These are phyloP conservation scores for Blastomyces gilchristii DNA, from an alignment of 2,329 filamentous ascomycete species.

Conservation along the genomic window DNA sequence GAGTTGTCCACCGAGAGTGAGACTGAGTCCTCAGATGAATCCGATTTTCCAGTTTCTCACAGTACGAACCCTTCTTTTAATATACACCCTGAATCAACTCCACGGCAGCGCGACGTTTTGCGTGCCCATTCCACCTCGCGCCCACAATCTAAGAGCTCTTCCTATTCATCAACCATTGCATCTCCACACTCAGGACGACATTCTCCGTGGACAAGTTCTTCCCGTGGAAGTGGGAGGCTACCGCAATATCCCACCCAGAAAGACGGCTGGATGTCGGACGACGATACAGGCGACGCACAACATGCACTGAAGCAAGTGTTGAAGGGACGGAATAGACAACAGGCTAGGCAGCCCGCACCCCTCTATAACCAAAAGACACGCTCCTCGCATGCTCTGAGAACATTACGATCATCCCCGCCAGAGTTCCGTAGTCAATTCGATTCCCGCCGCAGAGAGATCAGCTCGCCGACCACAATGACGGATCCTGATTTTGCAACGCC, in stretches of 20 bases:
- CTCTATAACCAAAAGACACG: conserved; percentile 22
- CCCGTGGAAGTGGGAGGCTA: conserved; percentile 20
- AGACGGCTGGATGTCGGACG: conserved; percentile 25
- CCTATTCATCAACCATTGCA: conserved; percentile 32
- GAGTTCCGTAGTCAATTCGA: conserved; percentile 19
- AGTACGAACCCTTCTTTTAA: conserved; percentile 33
- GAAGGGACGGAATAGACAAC: conserved; percentile 16
- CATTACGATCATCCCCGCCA: conserved; percentile 37
- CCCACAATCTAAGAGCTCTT: conserved; percentile 35
- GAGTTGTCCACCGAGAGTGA: conserved; percentile 37
- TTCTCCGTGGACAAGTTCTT: conserved; percentile 34
- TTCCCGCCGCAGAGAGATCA: conserved; percentile 31
- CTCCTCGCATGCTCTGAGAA: conserved; percentile 23
- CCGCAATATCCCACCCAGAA: conserved; percentile 18
- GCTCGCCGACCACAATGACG: conserved; percentile 43
- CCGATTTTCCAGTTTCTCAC: conserved; percentile 27
- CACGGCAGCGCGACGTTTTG: conserved; percentile 22
- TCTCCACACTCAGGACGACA: conserved; percentile 33
- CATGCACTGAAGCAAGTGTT: conserved; percentile 39
- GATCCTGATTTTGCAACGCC: conserved; percentile 44
- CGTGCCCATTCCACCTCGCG: conserved; percentile 29
- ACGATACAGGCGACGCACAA: conserved; percentile 34
- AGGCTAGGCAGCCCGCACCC: conserved; percentile 22
- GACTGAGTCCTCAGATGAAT: conserved; percentile 31
- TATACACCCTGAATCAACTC: conserved; percentile 24